Base-by-base conservation (phyloP, 768 basidiomycete species). In the Calvatia gigantea region DNA sequence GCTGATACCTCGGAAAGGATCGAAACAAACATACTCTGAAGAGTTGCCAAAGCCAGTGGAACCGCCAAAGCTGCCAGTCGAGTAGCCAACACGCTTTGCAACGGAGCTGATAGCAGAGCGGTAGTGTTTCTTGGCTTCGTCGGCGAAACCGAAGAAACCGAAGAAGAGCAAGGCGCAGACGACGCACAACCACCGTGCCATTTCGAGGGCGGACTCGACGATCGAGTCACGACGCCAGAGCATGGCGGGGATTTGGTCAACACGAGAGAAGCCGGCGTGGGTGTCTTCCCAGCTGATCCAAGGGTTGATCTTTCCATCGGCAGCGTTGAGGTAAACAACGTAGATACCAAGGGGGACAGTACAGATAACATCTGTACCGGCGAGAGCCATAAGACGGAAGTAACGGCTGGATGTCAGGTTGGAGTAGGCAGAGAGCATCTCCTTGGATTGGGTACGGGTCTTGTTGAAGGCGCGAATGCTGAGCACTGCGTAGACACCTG, bases 111-210 rank as follows among this genome's bases (percentile, higher is more conserved):
- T 67, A 0, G 71, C 74, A 5, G 65, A 63, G 8, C 72, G 68
- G 62, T 87, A 87, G 59, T 82, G 69, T 62, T 73, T 77, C 55
- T 74, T 70, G 25, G 85, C 84, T 63, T 87, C 86, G 23, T 77
- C 75, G 8, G 79, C 81, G 49, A 86, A 79, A 1, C 85, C 86
- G 62, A 89, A 88, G 72, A 84, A 81, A n/a, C 65, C 67, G 62
- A 87, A 88, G 72, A 88, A 87, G 39, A 79, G 12, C 56, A 85
- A 66, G 2, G 82, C 78, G 59, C 77, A 80, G 31, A 75, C 58
- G 6, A 81, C 58, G 15, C 71, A 61, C 21, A 72, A 50, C 83
- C 83, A 84, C 48, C 84, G 76, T 4, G 67, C 71, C 32, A 80
- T 44, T 61, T 84, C 80, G 21, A 78, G 54, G 0, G 64, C 60